phyloP scores from a whole-genome alignment of 1,284 basidiomycete species.

The Tilletiopsis washingtonensis region DNA sequence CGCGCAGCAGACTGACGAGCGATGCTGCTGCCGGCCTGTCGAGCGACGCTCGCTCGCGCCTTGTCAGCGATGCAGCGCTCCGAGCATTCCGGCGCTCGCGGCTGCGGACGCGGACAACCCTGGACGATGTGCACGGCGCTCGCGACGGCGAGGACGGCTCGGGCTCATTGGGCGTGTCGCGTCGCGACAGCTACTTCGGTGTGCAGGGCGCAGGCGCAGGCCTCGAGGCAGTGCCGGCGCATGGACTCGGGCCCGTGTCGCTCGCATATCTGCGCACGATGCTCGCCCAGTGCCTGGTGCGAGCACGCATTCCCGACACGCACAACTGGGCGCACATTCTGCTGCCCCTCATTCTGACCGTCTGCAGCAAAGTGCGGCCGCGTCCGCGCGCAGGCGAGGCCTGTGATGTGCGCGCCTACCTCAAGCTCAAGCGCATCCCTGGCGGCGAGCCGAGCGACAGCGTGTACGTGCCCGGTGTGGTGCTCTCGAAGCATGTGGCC shows the following conservation, averaged over 20 bases:
- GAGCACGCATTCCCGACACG: conserved; percentile 19
- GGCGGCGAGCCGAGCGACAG: conserved; percentile 85
- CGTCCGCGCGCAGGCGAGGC: conserved; percentile 58
- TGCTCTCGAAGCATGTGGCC: conserved; percentile 91
- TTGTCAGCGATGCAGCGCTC: conserved; percentile 12
- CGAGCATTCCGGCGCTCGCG: conserved; percentile 8
- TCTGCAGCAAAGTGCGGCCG: conserved; percentile 36
- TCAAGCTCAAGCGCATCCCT: conserved; percentile 95
- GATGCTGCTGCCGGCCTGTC: too few relatives aligned
- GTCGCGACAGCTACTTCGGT: not conserved
- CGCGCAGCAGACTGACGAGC: not conserved
- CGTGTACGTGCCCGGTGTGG: conserved; percentile 92
- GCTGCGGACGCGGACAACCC: not conserved
- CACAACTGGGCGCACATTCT: conserved; percentile 37
- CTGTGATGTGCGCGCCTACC: conserved; percentile 87
- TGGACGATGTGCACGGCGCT: not conserved
- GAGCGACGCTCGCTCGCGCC: conserved; percentile 4
- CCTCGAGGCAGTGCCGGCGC: not conserved
- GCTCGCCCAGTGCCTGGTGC: conserved; percentile 33
- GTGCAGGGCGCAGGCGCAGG: too few relatives aligned
- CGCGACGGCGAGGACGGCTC: not conserved
- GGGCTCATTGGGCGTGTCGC: not conserved
- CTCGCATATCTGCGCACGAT: conserved; percentile 31
- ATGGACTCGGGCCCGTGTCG: conserved; percentile 9
- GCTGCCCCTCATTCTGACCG: conserved; percentile 31